Evolutionary conservation across 2,329 filamentous ascomycete species (phyloP), one percentile per base, ranked within the genome.

Genomic region (Shiraia sp.): DNA sequence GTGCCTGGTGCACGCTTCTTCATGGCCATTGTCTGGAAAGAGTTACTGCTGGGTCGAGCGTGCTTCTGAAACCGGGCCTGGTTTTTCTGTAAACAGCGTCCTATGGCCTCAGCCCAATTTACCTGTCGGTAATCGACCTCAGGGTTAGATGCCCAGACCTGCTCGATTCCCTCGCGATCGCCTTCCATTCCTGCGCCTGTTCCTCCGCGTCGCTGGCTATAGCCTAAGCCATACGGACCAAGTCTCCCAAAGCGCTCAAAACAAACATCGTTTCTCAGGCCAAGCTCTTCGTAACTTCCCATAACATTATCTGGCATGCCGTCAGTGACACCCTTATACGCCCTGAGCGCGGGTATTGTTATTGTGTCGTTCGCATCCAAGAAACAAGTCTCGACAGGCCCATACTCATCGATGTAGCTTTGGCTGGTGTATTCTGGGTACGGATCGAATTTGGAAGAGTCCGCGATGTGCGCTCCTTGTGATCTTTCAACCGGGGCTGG

Each of bases 181-280:
- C 90, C 90, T 57, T 90, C 84, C 68, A 95, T 81, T 9, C 89
- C 91, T n/a, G 88, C 84, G 4, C 92, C 90, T 17, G 87, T 83
- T 2, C 92, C 92, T 10, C 92, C 92, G 51, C 79, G 83, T 43
- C 83, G 83, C 24, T 79, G 75, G 23, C 87, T 88, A 67, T 97
- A 97, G 7, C 92, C 92, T 47, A 90, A 82, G 0, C 92, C 92
- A 57, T 99, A 99, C 0, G 92, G 88, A 0, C 89, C 91, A 22
- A 93, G 81, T 50, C 90, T 81, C 3, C 92, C 92, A 64, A 88
- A 95, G 2, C 93, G 81, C 55, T 99, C 93, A 63, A 96, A 96
- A 72, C 93, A 99, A 32, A 96, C 81, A 59, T 95, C 86, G 53
- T 95, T 82, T 13, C 87, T 82, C 25, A 97, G 74, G 0, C 84